Conservation (phyloP, 2,329 filamentous ascomycete species). For the Diplodia mutila region DNA sequence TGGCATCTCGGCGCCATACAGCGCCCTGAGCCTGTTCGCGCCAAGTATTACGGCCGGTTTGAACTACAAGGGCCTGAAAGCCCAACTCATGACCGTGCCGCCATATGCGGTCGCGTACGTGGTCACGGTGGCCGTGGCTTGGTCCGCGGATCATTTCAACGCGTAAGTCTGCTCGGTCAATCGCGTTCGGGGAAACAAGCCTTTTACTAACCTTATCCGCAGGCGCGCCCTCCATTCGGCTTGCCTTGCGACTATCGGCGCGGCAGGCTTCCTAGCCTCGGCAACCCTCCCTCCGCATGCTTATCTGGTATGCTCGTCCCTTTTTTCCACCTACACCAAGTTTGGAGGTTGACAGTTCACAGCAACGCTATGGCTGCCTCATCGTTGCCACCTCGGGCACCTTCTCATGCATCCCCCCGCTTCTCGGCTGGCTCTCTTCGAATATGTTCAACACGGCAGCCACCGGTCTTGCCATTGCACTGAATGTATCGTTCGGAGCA, state of each 20-base stretch:
- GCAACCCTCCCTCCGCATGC: slow-evolving; percentile 64
- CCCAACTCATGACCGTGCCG: slow-evolving; percentile 69
- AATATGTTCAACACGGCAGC: slow-evolving; percentile 69
- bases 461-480: slow-evolving; percentile 69
- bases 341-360: neutral
- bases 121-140: slow-evolving; percentile 48
- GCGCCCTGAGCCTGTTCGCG: slow-evolving; percentile 59
- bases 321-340: neutral
- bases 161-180: slow-evolving; percentile 34
- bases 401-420: slow-evolving; percentile 70
- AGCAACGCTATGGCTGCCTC: slow-evolving; percentile 67
- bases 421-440: slow-evolving; percentile 71
- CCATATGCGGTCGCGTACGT: slow-evolving; percentile 66
- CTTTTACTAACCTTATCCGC: slow-evolving; percentile 1
- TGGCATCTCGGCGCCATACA: slow-evolving; percentile 33
- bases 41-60: slow-evolving; percentile 67
- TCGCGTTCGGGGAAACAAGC: neutral
- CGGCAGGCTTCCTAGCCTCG: slow-evolving; percentile 63
- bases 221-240: slow-evolving; percentile 57
- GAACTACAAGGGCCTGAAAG: slow-evolving; percentile 59
- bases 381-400: slow-evolving; percentile 69
- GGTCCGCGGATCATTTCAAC: slow-evolving; percentile 67
- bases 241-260: slow-evolving; percentile 55
- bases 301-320: slow-evolving; percentile 49
- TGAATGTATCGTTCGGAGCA: slow-evolving; percentile 71